A percentile compares a stretch with the other conserved stretches of the same genome.
These are phyloP conservation scores for Scopulariopsis brevicaulis DNA, from an alignment of 2,329 filamentous ascomycete genomes.

Conservation along the genomic window DNA sequence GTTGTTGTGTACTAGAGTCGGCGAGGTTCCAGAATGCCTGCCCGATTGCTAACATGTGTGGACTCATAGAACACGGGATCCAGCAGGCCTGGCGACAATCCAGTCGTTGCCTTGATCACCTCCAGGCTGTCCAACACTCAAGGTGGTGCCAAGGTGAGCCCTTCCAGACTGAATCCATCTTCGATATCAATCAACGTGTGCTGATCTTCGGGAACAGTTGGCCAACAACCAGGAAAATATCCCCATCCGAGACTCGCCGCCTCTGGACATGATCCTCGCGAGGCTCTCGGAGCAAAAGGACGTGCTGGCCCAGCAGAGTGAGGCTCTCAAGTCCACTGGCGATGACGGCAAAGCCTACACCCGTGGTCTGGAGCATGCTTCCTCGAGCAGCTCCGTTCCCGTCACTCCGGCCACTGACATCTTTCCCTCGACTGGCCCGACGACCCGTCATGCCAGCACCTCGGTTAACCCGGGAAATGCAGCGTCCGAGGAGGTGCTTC, in stretches of 20 bases:
- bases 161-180: background rate
- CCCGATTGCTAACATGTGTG: background rate
- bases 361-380: constrained; percentile 30
- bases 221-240: constrained; percentile 5
- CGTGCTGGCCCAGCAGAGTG: constrained; percentile 45
- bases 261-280: constrained; percentile 63
- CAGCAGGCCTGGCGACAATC: constrained; percentile 23
- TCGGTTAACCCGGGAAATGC: constrained; percentile 27
- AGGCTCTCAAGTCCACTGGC: constrained; percentile 30
- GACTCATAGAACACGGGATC: constrained; percentile 1
- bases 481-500: constrained; percentile 48
- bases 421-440: constrained; percentile 33
- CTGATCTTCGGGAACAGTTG: background rate
- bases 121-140: constrained; percentile 43
- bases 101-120: constrained; percentile 34
- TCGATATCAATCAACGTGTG: background rate
- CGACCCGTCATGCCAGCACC: constrained; percentile 41
- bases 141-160: constrained; percentile 36
- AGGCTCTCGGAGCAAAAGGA: constrained; percentile 63
- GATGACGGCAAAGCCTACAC: constrained; percentile 24
- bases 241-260: constrained; percentile 19
- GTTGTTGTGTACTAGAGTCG: too few species aligned
- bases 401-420: constrained; percentile 50
- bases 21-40: background rate
- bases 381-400: constrained; percentile 47